Base-by-base conservation (phyloP, 2,329 filamentous ascomycete genomes). In the Phialemoniopsis sp. region DNA sequence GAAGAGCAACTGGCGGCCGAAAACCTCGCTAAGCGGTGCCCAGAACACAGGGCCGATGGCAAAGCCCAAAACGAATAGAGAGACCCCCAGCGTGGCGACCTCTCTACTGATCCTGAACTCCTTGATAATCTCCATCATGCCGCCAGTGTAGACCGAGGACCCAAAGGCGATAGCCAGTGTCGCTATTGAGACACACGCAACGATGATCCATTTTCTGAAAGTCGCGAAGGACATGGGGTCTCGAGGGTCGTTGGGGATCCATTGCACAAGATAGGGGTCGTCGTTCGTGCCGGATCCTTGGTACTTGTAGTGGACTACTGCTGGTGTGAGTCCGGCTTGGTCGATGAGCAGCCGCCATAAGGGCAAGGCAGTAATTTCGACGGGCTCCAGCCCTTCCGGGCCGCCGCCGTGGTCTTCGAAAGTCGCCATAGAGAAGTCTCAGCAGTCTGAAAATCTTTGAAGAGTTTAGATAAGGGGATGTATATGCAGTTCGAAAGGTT, bases 191-290 rank as follows among this genome's bases (percentile, higher is more conserved):
- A 74, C 67, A 29, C 73, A 45, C 40, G 65, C 51, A 2, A 72
- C 74, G 36, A 73, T 63, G 4, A 49, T 46, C 73, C 74, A 80
- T 59, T 76, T 77, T 49, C 63, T 66, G 4, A 43, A 17, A 3
- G 50, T 42, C n/a, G 61, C 56, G 46, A 70, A 76, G 18, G 61
- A 56, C 63, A 76, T 68, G 0, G 76, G 75, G 48, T 80, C 76
- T 32, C 70, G 60, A 13, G 72, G 70, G 48, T 80, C 76, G 38
- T 74, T 52, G 4, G 33, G 30, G 16, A 77, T 70, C 62, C 67
- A 80, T 38, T 63, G 61, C 32, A 79, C 73, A 4, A 63, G 56
- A 46, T 67, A 80, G 1, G 76, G 75, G 39, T 78, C 72, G 5
- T 19, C 32, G 16, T 5, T 21, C 6, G 16, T 26, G 17, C 21